Base-by-base conservation (phyloP, 208 protist genomes). In the Crithidia sp. region DNA sequence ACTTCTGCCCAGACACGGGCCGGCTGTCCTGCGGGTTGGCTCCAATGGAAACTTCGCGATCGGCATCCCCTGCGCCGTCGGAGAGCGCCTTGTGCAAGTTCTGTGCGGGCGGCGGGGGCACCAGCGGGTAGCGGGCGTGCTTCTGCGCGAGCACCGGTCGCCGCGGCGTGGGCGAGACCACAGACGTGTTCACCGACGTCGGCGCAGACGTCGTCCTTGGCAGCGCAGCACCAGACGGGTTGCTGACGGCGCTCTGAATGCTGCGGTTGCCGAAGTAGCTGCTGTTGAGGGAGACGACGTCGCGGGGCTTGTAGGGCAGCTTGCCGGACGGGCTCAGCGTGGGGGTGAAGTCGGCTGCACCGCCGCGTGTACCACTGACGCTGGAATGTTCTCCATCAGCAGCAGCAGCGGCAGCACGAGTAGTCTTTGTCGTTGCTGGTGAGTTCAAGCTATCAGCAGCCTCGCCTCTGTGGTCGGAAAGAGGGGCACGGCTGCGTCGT, bases 221-320 rank as follows among this genome's bases (percentile, higher is more conserved):
- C 52, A 86, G 72, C 28, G 63, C 54, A 1, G 77, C 71, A 2
- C 74, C 54, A n/a, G 66, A 83, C 9, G 82, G 82, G 68, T 85
- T 90, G 73, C 86, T 86, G 8, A 55, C 75, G 43, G 57, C 52
- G 28, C 61, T 55, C 40, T 60, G 67, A 39, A 82, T 59, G 60
- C 65, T 79, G 44, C 85, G 85, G 50, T 90, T 90, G 56, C 74
- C 77, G 55, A 90, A 90, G 73, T 79, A 75, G 67, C 71, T 84
- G 54, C 67, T 76, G 71, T 82, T 83, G 49, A 90, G 68, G n/a
- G 70, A 57, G n/a, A 37, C 57, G 19, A 85, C 83, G 44, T 90
- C 80, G 17, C 86, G 79, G 8, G 86, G 86, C 14, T 52, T 82
- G 80, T 86, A 90, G 1, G 86, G 83, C 13, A 79, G 71, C 43